Conservation (phyloP, 495 filamentous ascomycete species). For the Penicillium cinerascens region DNA sequence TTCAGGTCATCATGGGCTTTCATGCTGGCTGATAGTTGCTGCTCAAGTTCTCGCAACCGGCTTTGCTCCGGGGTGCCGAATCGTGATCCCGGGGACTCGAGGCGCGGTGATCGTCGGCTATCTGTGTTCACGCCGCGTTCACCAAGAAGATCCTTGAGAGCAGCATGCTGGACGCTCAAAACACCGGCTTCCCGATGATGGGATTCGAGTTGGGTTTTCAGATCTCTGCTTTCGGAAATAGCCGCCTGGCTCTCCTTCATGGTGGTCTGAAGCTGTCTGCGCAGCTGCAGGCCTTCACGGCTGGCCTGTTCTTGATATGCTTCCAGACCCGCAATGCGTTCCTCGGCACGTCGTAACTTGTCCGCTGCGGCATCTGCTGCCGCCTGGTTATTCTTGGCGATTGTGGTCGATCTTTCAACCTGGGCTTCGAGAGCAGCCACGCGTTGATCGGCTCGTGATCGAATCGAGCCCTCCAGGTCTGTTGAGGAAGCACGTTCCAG, state of each 20-base stretch:
- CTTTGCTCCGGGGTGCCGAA: slow-evolving; percentile 75
- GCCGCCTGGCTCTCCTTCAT: slow-evolving; percentile 75
- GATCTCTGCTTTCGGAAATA: slow-evolving; percentile 70
- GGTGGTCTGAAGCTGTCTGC: slow-evolving; percentile 80
- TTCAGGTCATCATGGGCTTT: slow-evolving; percentile 83
- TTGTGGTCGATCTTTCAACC: slow-evolving; percentile 67
- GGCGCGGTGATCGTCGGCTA: slow-evolving; percentile 52
- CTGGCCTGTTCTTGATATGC: slow-evolving; percentile 96
- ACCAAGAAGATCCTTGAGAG: slow-evolving; percentile 84
- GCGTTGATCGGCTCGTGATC: slow-evolving; percentile 65
- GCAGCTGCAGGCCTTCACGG: slow-evolving; percentile 81
- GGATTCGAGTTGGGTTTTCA: slow-evolving; percentile 71
- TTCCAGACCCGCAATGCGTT: slow-evolving; percentile 92
- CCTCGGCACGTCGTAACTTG: slow-evolving; percentile 87
- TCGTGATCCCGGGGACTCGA: slow-evolving; percentile 68
- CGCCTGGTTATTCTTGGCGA: slow-evolving; percentile 81
- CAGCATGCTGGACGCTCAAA: slow-evolving; percentile 79
- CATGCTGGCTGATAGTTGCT: slow-evolving; percentile 73
- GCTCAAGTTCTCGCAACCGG: slow-evolving; percentile 82
- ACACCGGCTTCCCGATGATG: slow-evolving; percentile 89
- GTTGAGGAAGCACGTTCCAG: slow-evolving; percentile 59
- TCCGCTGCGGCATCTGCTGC: slow-evolving; percentile 88
- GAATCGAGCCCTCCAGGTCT: slow-evolving; percentile 43
- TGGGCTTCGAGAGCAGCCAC: slow-evolving; percentile 74
- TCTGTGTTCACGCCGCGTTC: slow-evolving; percentile 76